Evolutionary conservation across 352 stramenopile species (phyloP).

Genomic region (Globisporangium takayamanum): DNA sequence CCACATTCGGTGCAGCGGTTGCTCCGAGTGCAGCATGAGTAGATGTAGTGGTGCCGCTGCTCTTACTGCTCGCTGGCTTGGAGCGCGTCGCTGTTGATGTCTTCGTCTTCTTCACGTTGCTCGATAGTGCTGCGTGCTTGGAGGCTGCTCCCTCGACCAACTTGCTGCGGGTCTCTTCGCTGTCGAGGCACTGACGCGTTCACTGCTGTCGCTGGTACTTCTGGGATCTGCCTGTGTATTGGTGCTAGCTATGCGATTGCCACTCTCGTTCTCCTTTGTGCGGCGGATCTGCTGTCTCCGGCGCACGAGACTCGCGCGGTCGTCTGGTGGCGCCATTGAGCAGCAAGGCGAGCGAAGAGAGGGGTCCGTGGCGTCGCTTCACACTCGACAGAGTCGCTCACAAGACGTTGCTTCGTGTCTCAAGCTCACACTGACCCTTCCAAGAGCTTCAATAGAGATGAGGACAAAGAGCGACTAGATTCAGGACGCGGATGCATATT

Average conservation of each 20-base stretch:
- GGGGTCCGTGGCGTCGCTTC: background rate
- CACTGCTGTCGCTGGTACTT: conserved; percentile 2
- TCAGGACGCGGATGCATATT: too few relatives aligned
- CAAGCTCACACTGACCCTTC: too few relatives aligned
- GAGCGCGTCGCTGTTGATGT: background rate
- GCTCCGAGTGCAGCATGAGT: background rate
- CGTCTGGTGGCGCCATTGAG: conserved; percentile 7
- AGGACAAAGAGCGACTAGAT: too few relatives aligned
- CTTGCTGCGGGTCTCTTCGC: background rate
- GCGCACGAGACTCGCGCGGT: conserved; percentile 28
- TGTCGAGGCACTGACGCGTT: background rate
- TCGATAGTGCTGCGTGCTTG: background rate
- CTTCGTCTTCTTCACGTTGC: background rate
- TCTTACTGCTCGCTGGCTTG: background rate
- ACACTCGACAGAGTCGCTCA: background rate
- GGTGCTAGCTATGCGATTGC: conserved; percentile 1
- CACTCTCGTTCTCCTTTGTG: conserved; percentile 15
- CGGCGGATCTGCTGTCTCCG: conserved; percentile 30
- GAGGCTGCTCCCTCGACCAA: background rate
- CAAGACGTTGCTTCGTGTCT: background rate
- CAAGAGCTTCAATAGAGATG: too few relatives aligned
- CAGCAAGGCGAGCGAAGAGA: background rate
- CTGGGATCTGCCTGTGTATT: background rate
- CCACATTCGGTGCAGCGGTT: conserved; percentile 17
- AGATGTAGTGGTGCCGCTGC: background rate